Evolutionary conservation across 164 flowering plant species (phyloP), one percentile per base, ranked within the genome.

Genomic region (Kalanchoe fedtschenkoi): DNA sequence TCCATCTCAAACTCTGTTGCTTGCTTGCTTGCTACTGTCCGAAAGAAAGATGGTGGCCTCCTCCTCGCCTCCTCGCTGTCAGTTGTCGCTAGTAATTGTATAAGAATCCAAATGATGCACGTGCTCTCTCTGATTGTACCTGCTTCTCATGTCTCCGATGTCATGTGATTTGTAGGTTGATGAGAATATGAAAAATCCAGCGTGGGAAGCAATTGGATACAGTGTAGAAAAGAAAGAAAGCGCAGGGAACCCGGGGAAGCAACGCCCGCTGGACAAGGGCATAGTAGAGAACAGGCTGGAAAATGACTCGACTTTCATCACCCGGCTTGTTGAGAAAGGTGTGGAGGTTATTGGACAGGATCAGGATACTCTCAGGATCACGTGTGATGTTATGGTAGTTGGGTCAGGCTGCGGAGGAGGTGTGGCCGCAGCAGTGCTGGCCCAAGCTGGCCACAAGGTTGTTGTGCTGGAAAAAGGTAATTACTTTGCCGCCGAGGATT

Each of bases 381-480:
- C 76, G 60, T 86, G 92, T 63, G 92, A 86, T 74, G 87, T 72
- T 17, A 86, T 82, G 15, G 61, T 86, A 16, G 73, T 86, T 14
- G 92, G 92, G n/a, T 82, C 85, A n/a, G 92, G 92, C 33, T 79
- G 84, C 29, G 92, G 92, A 9, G 89, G 92, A 22, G 89, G 87
- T 0, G 89, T 84, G 46, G 84, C 86, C n/a, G 92, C 92, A 11
- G 85, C 83, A 22, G 73, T 82, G 44, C 83, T 86, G 17, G 85
- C 91, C 21, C 69, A 65, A 19, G 62, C 81, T 3, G 85, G 91
- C 35, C 74, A 71, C 15, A 83, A 82, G 66, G 88, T 86, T 0
- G 10, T 83, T 3, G 73, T 86, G 58, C 73, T 86, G 4, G 88
- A 86, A 67, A 86, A 83, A 68, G 91, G 91, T 15, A 71, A 80